These are phyloP conservation scores for Sporothrix luriei DNA, from an alignment of 2,329 filamentous ascomycete genomes.

Conservation along the genomic window DNA sequence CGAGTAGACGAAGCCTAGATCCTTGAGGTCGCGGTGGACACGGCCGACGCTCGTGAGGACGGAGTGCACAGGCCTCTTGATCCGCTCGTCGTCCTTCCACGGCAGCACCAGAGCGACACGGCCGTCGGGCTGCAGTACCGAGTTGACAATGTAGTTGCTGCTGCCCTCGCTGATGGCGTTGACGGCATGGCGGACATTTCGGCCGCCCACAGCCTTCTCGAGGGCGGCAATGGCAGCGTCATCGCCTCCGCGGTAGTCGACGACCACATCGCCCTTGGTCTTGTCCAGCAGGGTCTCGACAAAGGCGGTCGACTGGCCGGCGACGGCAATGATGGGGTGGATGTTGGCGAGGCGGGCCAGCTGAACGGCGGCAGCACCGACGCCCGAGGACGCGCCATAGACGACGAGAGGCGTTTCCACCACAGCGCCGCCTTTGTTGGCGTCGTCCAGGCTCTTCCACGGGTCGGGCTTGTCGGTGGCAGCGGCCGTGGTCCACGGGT, in stretches of 20 bases:
- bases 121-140: slow-evolving; percentile 44
- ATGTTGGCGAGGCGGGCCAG: slow-evolving; percentile 52
- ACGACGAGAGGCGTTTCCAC: slow-evolving; percentile 41
- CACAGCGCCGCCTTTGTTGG: background rate
- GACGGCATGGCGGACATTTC: slow-evolving; percentile 47
- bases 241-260: slow-evolving; percentile 58
- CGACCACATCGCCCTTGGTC: slow-evolving; percentile 54
- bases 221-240: slow-evolving; percentile 49
- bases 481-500: slow-evolving; percentile 47
- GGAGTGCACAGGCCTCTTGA: slow-evolving; percentile 35
- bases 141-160: slow-evolving; percentile 44
- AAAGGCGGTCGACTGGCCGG: slow-evolving; percentile 50
- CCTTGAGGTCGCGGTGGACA: slow-evolving; percentile 38
- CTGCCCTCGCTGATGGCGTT: slow-evolving; percentile 51
- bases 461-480: background rate
- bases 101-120: slow-evolving; percentile 40
- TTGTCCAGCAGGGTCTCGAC: slow-evolving; percentile 52
- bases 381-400: slow-evolving; percentile 53
- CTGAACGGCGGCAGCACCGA: slow-evolving; percentile 57
- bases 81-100: slow-evolving; percentile 35
- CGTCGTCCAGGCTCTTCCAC: background rate
- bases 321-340: slow-evolving; percentile 58
- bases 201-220: slow-evolving; percentile 38
- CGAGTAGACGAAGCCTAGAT: slow-evolving; percentile 46
- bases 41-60: slow-evolving; percentile 37